Base-by-base conservation (phyloP, 352 stramenopile species). In the Globisporangium spiculum region DNA sequence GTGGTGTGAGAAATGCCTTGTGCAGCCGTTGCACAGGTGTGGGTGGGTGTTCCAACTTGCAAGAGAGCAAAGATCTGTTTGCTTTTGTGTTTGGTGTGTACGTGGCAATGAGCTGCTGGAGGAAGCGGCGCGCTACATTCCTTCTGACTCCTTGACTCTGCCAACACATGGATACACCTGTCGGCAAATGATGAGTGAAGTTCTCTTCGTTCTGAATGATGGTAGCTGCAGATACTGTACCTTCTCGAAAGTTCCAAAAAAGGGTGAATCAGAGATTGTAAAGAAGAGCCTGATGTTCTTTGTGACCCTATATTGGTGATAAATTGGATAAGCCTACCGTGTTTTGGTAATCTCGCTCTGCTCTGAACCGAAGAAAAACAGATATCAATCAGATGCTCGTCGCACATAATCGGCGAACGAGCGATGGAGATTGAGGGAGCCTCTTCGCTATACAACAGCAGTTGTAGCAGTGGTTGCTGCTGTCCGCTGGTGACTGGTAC, bases 221-320 rank as follows among this genome's bases (percentile, higher is more conserved):
- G 50, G 50, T 56, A 27, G n/a, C 1, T n/a, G 41, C 2, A n/a
- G 41, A 50, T 20, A 27, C 4, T 32, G 30, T 32, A 32, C n/a
- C 50, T 56, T 56, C 50, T 56, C 50, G 50, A 56, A 56, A 56
- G n/a, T 27, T 56, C 50, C 22, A 56, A 56, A 56, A 56, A 14
- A 27, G 22, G 50, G 50, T 56, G 50, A 30, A 8, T 56, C 8
- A 4, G 20, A 18, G 3, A 24, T 27, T 14, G 9, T 56, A 56
- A 56, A 55, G 30, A 56, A 30, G 22, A 56, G 4, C 1, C 50
- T 8, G 10, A 30, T 18, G 50, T 3, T 10, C 22, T 18, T 18
- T 46, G 2, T 3, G 30, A 14, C n/a, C n/a, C n/a, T 56, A 26
- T 18, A 30, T 30, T 52, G 18, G 2, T 22, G 18, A 4, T n/a